Percentiles rank a stretch among this genome's conserved stretches.
These are phyloP conservation scores for Pichiaceae sp. DNA, from an alignment of 1,139 yeast genomes.

Conservation along the genomic window DNA sequence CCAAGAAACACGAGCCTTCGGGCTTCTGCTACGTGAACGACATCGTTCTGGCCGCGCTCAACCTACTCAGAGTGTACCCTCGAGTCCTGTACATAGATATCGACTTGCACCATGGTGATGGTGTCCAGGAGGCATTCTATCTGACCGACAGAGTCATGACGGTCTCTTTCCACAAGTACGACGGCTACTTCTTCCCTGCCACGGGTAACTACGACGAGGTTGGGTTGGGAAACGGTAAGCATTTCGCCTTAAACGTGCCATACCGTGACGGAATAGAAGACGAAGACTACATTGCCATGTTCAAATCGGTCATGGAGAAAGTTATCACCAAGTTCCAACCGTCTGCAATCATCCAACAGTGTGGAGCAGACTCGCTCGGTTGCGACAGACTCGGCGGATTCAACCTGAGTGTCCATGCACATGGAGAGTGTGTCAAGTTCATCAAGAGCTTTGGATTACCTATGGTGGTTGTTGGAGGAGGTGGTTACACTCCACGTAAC, in stretches of 20 bases:
- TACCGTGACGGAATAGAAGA: constrained; percentile 93
- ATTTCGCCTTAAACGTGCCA: constrained; percentile 86
- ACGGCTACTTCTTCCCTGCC: constrained; percentile 92
- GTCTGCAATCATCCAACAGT: constrained; percentile 86
- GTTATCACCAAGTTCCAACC: constrained; percentile 72
- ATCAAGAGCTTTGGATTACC: constrained; percentile 86
- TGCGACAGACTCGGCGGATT: constrained; percentile 92
- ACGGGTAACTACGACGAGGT: constrained; percentile 84
- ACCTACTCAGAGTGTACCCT: constrained; percentile 83
- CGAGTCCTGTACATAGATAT: constrained; percentile 93
- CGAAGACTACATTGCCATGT: constrained; percentile 51
- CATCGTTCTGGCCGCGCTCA: constrained; percentile 85
- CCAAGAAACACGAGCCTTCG: constrained; percentile 90
- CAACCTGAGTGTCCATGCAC: constrained; percentile 86
- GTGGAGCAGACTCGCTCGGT: constrained; percentile 95
- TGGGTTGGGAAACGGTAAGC: constrained; percentile 82
- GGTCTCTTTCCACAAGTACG: constrained; percentile 88
- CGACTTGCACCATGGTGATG: constrained; percentile 97
- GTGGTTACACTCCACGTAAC: constrained; percentile 96
- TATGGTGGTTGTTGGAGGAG: constrained; percentile 90
- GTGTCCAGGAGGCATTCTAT: constrained; percentile 96
- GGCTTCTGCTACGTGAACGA: constrained; percentile 93
- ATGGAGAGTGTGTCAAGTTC: constrained; percentile 89
- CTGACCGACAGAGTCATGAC: constrained; percentile 97
- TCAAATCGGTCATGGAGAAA: constrained; percentile 80